Percentiles rank a stretch among this genome's conserved stretches.
Conservation (phyloP, 495 filamentous ascomycete species). For the Aspergillus nanangensis region DNA sequence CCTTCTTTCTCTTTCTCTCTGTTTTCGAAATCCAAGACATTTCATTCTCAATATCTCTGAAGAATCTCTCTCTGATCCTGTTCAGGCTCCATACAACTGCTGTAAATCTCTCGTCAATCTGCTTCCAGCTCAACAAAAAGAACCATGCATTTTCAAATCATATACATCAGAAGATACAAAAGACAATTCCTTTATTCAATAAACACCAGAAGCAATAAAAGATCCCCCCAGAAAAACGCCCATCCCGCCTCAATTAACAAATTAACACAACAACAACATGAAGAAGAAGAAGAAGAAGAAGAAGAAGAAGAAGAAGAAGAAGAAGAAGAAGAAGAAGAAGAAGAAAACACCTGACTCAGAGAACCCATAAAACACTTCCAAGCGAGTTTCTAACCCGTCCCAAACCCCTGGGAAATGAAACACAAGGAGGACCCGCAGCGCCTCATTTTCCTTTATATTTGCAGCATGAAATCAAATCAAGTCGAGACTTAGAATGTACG, state of each 20-base stretch:
- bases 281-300: neutral
- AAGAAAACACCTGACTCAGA: neutral
- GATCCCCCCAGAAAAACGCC: too few relatives aligned
- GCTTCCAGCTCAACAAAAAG: too few relatives aligned
- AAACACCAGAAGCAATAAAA: too few relatives aligned
- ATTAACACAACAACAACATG: conserved; percentile 10
- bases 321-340: conserved; percentile 3
- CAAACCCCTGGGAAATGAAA: neutral
- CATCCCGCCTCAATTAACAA: conserved; percentile 6
- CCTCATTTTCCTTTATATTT: neutral
- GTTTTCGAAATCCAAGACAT: too few relatives aligned
- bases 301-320: conserved; percentile 1
- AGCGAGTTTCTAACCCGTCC: too few relatives aligned
- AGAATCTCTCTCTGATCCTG: neutral
- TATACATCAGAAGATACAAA: too few relatives aligned
- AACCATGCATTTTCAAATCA: too few relatives aligned
- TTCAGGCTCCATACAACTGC: neutral
- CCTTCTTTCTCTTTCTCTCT: neutral
- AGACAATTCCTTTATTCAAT: too few relatives aligned
- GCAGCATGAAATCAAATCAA: neutral
- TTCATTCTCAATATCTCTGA: too few relatives aligned
- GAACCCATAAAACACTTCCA: too few relatives aligned
- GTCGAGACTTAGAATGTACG: conserved; percentile 10
- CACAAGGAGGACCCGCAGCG: neutral
- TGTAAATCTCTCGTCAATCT: too few relatives aligned